Evolutionary conservation across 495 filamentous ascomycete genomes (phyloP).

Genomic region (Penicillium diatomitis): DNA sequence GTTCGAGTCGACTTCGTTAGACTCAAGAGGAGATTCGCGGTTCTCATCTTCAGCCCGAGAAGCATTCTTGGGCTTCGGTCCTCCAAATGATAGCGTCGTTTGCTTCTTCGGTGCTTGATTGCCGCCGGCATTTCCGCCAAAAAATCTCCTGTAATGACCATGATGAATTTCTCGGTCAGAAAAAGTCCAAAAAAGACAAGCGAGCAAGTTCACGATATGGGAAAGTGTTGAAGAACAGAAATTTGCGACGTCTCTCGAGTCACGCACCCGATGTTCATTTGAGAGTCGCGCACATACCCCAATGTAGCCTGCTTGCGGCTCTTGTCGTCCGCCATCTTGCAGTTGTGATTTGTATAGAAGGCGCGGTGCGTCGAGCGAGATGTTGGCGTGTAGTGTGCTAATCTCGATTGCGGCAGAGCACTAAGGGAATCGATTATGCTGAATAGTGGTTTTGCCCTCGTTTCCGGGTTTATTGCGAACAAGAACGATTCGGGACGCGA

Average conservation of each 20-base stretch:
- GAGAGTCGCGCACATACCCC: constrained; percentile 79
- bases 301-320: constrained; percentile 72
- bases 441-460: background rate
- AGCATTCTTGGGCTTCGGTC: constrained; percentile 22
- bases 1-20: constrained; percentile 3
- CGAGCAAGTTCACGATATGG: too few relatives aligned
- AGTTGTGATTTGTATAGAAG: background rate
- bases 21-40: constrained; percentile 5
- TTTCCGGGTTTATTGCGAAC: background rate
- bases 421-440: too few relatives aligned
- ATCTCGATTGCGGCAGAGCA: background rate
- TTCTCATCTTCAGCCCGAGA: constrained; percentile 17
- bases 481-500: constrained; percentile 7
- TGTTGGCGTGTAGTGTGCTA: too few relatives aligned
- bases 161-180: background rate
- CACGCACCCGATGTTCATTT: constrained; percentile 78
- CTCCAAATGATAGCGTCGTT: constrained; percentile 60
- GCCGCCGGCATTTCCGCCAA: constrained; percentile 29
- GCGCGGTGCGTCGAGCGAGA: background rate
- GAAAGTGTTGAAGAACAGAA: too few relatives aligned
- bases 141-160: constrained; percentile 28
- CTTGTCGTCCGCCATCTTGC: constrained; percentile 33
- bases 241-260: background rate
- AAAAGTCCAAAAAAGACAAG: too few relatives aligned
- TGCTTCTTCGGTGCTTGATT: constrained; percentile 53